Evolutionary conservation across 768 basidiomycete genomes (phyloP).

Genomic region (Ephemerocybe angulata): DNA sequence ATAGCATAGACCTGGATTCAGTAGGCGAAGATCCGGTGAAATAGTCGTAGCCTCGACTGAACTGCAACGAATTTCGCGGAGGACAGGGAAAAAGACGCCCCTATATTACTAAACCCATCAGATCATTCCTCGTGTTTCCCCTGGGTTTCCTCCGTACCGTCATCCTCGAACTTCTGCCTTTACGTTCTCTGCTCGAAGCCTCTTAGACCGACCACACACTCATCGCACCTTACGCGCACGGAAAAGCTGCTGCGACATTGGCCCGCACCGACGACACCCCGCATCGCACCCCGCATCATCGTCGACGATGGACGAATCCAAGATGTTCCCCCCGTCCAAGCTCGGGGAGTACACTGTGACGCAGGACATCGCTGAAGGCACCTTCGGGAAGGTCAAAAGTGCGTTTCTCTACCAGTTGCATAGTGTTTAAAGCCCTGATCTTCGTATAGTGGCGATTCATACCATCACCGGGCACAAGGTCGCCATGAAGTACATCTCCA

Average conservation of each 20-base stretch:
- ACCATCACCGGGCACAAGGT: slow-evolving; percentile 93
- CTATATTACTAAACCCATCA: not conserved
- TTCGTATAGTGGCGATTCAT: slow-evolving; percentile 78
- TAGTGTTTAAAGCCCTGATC: slow-evolving; percentile 9
- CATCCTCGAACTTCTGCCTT: not conserved
- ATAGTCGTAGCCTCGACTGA: too few species aligned
- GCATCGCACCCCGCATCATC: not conserved
- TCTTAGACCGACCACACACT: too few species aligned
- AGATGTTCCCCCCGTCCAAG: slow-evolving; percentile 55
- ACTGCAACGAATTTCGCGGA: too few species aligned
- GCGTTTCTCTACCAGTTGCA: slow-evolving; percentile 33
- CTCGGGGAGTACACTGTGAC: slow-evolving; percentile 90
- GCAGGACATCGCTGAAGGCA: slow-evolving; percentile 89
- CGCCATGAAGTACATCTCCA: slow-evolving; percentile 96
- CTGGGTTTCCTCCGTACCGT: not conserved
- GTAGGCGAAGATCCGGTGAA: too few species aligned
- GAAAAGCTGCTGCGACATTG: not conserved
- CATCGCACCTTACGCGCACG: too few species aligned
- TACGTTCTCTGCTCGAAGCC: not conserved
- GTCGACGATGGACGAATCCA: slow-evolving; percentile 28
- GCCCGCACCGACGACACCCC: not conserved
- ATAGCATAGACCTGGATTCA: too few species aligned
- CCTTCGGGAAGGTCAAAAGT: slow-evolving; percentile 99
- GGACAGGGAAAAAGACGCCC: not conserved
- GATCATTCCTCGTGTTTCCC: not conserved